phyloP scores from a whole-genome alignment of 805 yeast genomes.

The Saccharomyces eubayanus region DNA sequence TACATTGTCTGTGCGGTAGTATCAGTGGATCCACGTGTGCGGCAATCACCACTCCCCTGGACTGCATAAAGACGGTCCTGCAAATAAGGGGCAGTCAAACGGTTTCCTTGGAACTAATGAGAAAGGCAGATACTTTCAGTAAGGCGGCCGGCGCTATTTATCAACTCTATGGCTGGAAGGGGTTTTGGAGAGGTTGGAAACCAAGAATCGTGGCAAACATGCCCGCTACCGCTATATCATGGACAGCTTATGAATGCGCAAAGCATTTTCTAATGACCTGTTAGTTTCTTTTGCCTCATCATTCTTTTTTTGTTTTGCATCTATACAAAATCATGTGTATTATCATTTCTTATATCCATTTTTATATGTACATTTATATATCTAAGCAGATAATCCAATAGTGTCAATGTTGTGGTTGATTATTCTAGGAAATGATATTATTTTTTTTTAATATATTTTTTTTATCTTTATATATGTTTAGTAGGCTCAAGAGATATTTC shows the following conservation, averaged over 20 bases:
- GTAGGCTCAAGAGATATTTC: background rate
- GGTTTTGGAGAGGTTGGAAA: constrained; percentile 76
- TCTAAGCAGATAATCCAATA: background rate
- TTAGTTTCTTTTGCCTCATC: background rate
- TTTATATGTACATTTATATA: background rate
- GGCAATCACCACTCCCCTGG: constrained; percentile 92
- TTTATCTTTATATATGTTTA: background rate
- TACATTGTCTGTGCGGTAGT: constrained; percentile 90
- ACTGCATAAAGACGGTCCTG: constrained; percentile 83
- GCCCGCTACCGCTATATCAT: constrained; percentile 95
- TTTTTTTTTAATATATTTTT: background rate
- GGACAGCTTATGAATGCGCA: constrained; percentile 99
- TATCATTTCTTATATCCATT: background rate
- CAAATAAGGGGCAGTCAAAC: constrained; percentile 64
- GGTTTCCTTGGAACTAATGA: constrained; percentile 34
- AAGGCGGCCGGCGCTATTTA: constrained; percentile 71
- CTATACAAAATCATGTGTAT: background rate
- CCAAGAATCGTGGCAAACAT: constrained; percentile 90
- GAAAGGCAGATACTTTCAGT: constrained; percentile 54
- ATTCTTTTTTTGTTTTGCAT: background rate
- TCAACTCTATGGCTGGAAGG: constrained; percentile 49
- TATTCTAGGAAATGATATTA: background rate
- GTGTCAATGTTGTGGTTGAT: background rate
- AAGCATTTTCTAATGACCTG: constrained; percentile 38
- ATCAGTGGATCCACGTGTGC: constrained; percentile 94